Evolutionary conservation across 176 grass and related monocot species (phyloP).

Genomic region (Rhynchospora pubera): DNA sequence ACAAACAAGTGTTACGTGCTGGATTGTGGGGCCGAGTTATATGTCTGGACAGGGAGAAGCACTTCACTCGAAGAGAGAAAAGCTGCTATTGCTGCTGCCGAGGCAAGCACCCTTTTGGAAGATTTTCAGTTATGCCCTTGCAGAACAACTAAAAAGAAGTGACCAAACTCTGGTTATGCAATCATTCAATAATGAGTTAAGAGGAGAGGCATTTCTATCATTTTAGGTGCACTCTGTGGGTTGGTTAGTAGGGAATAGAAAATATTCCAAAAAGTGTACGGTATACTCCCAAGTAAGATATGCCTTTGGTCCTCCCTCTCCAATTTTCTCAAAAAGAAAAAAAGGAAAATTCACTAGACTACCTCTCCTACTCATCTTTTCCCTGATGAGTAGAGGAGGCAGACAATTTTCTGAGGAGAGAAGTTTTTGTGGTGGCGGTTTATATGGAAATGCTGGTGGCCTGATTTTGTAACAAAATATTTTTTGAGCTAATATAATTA

Average conservation of each 20-base stretch:
- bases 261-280: neutral
- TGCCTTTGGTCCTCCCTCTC: neutral
- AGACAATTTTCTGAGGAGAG: neutral
- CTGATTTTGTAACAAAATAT: neutral
- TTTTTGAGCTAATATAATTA: constrained; percentile 3
- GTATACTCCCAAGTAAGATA: neutral
- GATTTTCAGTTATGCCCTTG: neutral
- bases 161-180: neutral
- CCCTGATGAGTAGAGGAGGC: neutral
- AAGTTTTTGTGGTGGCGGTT: neutral
- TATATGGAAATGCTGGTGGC: neutral
- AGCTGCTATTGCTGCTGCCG: constrained; percentile 64
- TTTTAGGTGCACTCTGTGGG: neutral
- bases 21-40: constrained; percentile 64
- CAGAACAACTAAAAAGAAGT: neutral
- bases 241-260: neutral
- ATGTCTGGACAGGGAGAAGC: constrained; percentile 85
- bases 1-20: constrained; percentile 88
- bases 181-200: neutral
- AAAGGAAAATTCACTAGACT: neutral
- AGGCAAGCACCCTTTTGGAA: constrained; percentile 44
- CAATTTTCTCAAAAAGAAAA: neutral
- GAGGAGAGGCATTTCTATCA: neutral
- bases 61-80: constrained; percentile 86
- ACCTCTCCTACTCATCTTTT: neutral